A percentile compares a stretch with the other conserved stretches of the same genome.
Evolutionary conservation across 495 filamentous ascomycete species (phyloP).

Genomic region (Tuber melanosporum): DNA sequence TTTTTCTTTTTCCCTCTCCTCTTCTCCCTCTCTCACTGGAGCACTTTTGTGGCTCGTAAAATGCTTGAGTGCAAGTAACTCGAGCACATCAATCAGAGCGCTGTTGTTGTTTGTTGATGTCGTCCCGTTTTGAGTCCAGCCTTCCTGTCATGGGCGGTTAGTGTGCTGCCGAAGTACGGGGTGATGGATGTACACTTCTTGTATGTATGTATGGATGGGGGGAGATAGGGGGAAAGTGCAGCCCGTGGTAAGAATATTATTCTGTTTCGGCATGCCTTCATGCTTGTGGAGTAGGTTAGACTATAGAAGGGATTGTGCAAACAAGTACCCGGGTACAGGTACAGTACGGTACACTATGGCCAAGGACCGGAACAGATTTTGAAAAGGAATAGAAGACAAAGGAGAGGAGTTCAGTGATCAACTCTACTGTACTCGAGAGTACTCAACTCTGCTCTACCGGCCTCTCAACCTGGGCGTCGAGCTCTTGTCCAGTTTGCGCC

Average conservation of each 20-base stretch:
- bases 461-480: not conserved
- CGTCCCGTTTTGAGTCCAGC: not conserved
- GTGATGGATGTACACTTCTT: not conserved
- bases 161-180: no score
- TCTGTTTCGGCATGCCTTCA: not conserved
- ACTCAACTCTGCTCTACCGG: not conserved
- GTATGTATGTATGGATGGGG: not conserved
- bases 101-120: not conserved
- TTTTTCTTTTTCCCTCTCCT: no score
- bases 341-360: no score
- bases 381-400: not conserved
- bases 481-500: not conserved
- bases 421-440: not conserved
- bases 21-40: no score
- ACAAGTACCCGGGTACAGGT: not conserved
- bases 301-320: not conserved
- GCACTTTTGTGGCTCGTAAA: not conserved
- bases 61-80: not conserved
- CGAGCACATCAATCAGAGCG: no score
- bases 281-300: not conserved
- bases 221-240: not conserved
- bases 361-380: not conserved
- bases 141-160: not conserved
- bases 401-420: no score
- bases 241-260: not conserved